Conservation (phyloP, 805 yeast genomes). For the Lachancea cidri region DNA sequence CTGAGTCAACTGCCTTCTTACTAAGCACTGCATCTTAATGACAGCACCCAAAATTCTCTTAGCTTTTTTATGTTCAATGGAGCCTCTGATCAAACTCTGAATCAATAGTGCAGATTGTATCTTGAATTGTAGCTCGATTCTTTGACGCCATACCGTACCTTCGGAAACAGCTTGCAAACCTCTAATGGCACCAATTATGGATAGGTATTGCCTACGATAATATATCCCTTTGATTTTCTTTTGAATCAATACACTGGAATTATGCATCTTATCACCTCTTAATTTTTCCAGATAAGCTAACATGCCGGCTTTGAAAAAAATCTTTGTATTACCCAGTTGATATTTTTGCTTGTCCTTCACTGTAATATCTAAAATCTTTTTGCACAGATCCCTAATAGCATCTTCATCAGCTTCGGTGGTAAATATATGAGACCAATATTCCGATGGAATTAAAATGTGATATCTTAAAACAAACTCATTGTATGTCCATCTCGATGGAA, state of each 20-base stretch:
- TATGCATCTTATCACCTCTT: conserved; percentile 71
- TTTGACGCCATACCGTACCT: conserved; percentile 55
- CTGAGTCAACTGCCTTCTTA: conserved; percentile 52
- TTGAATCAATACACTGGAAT: conserved; percentile 80
- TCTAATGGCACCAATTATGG: conserved; percentile 48
- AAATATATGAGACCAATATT: conserved; percentile 58
- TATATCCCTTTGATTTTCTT: conserved; percentile 65
- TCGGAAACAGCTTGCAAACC: conserved; percentile 56
- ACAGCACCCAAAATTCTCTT: conserved; percentile 29
- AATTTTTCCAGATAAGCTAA: conserved; percentile 84
- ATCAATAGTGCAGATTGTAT: conserved; percentile 58
- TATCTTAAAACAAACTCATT: conserved; percentile 89
- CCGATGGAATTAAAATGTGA: conserved; percentile 72
- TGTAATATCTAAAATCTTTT: conserved; percentile 57
- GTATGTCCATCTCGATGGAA: conserved; percentile 94
- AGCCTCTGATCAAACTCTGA: conserved; percentile 64
- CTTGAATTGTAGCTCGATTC: conserved; percentile 52
- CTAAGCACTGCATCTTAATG: conserved; percentile 43
- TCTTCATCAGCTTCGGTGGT: conserved; percentile 47
- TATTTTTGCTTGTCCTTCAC: conserved; percentile 65
- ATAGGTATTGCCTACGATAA: conserved; percentile 57
- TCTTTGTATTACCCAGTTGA: conserved; percentile 89
- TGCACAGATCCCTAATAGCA: conserved; percentile 59
- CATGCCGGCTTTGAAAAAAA: conserved; percentile 95
- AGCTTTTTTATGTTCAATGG: conserved; percentile 39